Conservation (phyloP, 495 filamentous ascomycete genomes). For the Bombardia bombarda region DNA sequence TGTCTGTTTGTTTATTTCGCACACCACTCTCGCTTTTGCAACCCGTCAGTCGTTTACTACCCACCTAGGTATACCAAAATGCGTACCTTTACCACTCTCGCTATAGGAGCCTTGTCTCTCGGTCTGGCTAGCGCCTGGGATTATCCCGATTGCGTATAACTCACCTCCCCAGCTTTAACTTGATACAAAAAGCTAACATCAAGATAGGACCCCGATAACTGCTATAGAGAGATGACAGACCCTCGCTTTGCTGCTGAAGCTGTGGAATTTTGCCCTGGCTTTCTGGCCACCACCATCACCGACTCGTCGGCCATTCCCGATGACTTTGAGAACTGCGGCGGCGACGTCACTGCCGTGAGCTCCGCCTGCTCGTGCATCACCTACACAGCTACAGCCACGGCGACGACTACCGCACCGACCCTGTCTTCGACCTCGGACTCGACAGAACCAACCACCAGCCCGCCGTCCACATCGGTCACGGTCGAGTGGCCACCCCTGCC, state of each 20-base stretch:
- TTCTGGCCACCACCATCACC: constrained; percentile 16
- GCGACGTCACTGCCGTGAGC: constrained; percentile 15
- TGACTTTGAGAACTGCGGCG: constrained; percentile 19
- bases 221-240: constrained; percentile 25
- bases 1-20: background rate
- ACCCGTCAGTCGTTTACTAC: background rate
- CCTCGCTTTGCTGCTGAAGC: constrained; percentile 11
- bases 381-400: constrained; percentile 17
- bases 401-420: too few species aligned
- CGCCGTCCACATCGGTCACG: too few species aligned
- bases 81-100: constrained; percentile 2
- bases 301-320: constrained; percentile 15
- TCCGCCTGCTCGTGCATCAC: constrained; percentile 33
- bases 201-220: constrained; percentile 22
- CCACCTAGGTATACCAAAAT: constrained; percentile 1
- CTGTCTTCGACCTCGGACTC: constrained; percentile 1
- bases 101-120: constrained; percentile 1
- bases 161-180: background rate
- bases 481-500: too few species aligned
- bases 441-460: background rate
- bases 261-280: constrained; percentile 17
- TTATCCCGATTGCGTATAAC: constrained; percentile 24
- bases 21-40: too few species aligned
- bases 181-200: constrained; percentile 1
- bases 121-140: constrained; percentile 7